Evolutionary conservation across 331 rosid species (phyloP).

Genomic region (Acacia pycnantha): DNA sequence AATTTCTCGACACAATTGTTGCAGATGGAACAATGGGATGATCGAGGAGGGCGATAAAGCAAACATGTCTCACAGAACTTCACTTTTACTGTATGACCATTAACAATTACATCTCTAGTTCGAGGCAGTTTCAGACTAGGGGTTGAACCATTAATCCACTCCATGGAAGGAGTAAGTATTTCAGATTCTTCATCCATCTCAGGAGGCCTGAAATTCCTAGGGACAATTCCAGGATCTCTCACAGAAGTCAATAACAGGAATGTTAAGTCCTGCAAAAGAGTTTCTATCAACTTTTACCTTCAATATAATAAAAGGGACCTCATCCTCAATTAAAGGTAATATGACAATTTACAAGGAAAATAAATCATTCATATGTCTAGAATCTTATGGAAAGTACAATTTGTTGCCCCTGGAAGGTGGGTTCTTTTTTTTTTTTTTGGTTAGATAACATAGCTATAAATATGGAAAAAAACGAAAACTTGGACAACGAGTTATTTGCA

Average conservation of each 20-base stretch:
- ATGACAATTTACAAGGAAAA: conserved; percentile 2
- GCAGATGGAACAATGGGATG: conserved; percentile 97
- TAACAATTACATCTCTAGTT: conserved; percentile 74
- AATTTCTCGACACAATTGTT: conserved; percentile 95
- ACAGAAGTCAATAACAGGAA: conserved; percentile 77
- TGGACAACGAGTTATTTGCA: background rate
- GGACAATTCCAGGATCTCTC: conserved; percentile 95
- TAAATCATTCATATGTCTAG: background rate
- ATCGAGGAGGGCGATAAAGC: conserved; percentile 92
- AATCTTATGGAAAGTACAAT: background rate
- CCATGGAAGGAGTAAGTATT: conserved; percentile 80
- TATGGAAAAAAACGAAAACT: background rate
- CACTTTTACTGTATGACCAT: conserved; percentile 78
- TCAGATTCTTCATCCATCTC: conserved; percentile 64
- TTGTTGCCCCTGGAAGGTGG: background rate
- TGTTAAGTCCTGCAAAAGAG: conserved; percentile 54
- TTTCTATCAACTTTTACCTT: conserved; percentile 31
- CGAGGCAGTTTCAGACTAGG: conserved; percentile 86
- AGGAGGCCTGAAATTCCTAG: conserved; percentile 76
- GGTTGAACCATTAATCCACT: conserved; percentile 78
- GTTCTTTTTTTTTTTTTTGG: background rate
- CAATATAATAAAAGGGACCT: conserved; percentile 12
- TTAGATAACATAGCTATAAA: background rate
- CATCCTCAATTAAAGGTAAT: conserved; percentile 7
- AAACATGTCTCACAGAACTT: conserved; percentile 97